Evolutionary conservation across 2,329 filamentous ascomycete species (phyloP).

Genomic region (Fusarium sp.): DNA sequence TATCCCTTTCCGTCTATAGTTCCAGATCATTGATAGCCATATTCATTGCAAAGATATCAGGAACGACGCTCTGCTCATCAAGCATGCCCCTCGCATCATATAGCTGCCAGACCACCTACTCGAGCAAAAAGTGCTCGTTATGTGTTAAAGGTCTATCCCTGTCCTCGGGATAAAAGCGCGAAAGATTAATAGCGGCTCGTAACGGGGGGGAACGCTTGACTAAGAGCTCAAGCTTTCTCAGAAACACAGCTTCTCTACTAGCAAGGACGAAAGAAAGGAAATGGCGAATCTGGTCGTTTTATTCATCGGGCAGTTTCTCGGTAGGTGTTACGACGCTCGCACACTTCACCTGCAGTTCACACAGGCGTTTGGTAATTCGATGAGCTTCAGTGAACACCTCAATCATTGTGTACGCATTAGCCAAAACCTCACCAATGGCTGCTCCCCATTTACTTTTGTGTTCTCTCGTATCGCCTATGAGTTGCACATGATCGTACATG

Average conservation of each 20-base stretch:
- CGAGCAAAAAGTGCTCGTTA: background rate
- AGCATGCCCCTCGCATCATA: background rate
- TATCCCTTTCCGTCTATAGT: background rate
- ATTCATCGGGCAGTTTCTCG: background rate
- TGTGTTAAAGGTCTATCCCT: background rate
- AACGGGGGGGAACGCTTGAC: background rate
- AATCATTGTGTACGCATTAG: background rate
- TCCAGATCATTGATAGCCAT: background rate
- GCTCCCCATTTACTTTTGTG: background rate
- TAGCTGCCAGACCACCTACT: too few relatives aligned
- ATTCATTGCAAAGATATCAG: background rate
- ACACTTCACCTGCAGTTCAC: background rate
- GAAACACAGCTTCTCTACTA: background rate
- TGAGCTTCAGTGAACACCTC: background rate
- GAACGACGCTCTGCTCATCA: rapidly evolving
- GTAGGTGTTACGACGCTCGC: background rate
- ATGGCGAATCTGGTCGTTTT: background rate
- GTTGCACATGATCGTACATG: background rate
- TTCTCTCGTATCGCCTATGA: background rate
- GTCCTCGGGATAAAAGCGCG: rapidly evolving
- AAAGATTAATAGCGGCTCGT: background rate
- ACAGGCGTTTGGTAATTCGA: background rate
- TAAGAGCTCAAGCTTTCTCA: rapidly evolving
- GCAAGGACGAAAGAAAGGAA: background rate
- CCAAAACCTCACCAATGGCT: background rate